Conservation (phyloP, 2,329 filamentous ascomycete species). For the Colletotrichum lindemuthianum region DNA sequence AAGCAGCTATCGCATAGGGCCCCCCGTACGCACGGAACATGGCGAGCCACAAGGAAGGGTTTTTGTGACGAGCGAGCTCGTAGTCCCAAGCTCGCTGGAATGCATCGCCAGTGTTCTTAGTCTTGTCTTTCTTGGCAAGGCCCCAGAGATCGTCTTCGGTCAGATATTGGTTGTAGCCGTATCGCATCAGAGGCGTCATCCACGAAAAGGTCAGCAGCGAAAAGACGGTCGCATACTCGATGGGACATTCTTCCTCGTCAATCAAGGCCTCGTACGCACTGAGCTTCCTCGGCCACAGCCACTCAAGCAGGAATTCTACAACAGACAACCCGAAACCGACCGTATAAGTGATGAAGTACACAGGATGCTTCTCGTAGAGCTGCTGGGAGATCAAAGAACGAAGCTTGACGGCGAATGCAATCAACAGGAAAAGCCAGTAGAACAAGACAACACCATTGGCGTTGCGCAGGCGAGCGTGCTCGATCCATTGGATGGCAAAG, state of each 20-base stretch:
- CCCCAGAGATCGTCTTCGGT: conserved; percentile 98
- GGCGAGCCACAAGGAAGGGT: conserved; percentile 88
- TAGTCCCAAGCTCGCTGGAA: conserved; percentile 82
- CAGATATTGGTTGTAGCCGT: conserved; percentile 89
- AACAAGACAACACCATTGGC: conserved; percentile 90
- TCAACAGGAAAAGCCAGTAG: conserved; percentile 89
- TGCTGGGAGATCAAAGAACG: conserved; percentile 86
- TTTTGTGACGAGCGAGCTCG: conserved; percentile 73
- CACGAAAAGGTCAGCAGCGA: conserved; percentile 94
- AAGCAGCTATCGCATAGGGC: conserved; percentile 81
- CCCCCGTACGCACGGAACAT: conserved; percentile 85
- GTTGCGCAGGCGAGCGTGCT: conserved; percentile 84
- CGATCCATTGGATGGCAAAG: conserved; percentile 84
- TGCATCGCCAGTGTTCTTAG: conserved; percentile 73
- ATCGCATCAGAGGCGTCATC: conserved; percentile 99
- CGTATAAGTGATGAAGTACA: conserved; percentile 83
- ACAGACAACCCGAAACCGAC: conserved; percentile 76
- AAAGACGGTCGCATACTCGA: conserved; percentile 94
- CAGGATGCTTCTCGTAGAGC: conserved; percentile 70
- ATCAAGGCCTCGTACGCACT: conserved; percentile 68
- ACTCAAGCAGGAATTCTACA: conserved; percentile 81
- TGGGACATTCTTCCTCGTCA: conserved; percentile 73
- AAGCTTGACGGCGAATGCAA: conserved; percentile 83
- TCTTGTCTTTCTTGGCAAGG: conserved; percentile 81
- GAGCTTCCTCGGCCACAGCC: conserved; percentile 83